Evolutionary conservation across 2,329 filamentous ascomycete species (phyloP).

Genomic region (Thielaviopsis cerberus): DNA sequence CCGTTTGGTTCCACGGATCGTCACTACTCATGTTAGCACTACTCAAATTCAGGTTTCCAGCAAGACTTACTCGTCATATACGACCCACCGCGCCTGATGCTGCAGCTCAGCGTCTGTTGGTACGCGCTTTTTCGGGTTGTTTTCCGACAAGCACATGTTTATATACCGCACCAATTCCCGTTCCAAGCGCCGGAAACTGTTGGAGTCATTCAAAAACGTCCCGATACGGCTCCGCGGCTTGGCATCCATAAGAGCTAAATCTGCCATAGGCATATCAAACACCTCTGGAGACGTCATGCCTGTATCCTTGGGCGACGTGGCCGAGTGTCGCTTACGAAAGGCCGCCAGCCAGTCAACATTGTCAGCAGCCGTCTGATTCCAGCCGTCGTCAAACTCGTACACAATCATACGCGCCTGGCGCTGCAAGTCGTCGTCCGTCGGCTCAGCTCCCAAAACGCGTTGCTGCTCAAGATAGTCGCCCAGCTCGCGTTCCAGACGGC

Average conservation of each 20-base stretch:
- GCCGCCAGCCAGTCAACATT: slow-evolving; percentile 32
- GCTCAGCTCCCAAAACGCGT: slow-evolving; percentile 26
- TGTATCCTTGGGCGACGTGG: slow-evolving; percentile 11
- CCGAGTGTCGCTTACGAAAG: slow-evolving; percentile 30
- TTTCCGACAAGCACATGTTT: slow-evolving; percentile 33
- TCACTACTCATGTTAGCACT: slow-evolving; percentile 25
- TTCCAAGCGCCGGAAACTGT: slow-evolving; percentile 39
- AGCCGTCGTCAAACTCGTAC: slow-evolving; percentile 42
- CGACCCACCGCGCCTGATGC: slow-evolving; percentile 42
- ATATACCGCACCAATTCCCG: slow-evolving; percentile 35
- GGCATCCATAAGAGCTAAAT: neutral
- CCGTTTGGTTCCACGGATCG: slow-evolving; percentile 46
- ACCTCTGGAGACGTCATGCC: neutral
- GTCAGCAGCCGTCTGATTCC: slow-evolving; percentile 46
- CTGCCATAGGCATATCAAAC: neutral
- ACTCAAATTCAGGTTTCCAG: no score
- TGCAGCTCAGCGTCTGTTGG: slow-evolving; percentile 44
- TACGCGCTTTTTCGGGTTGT: slow-evolving; percentile 41
- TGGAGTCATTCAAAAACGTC: slow-evolving; percentile 38
- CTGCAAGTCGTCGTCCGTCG: slow-evolving; percentile 36
- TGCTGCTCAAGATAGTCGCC: slow-evolving; percentile 31
- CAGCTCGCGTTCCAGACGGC: slow-evolving; percentile 36
- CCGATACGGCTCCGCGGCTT: slow-evolving; percentile 5
- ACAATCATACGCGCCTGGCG: slow-evolving; percentile 40
- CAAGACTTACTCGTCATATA: slow-evolving; percentile 41